Conservation (phyloP, 1,284 basidiomycete genomes). For the Leccinum brunneo-olivaceum region DNA sequence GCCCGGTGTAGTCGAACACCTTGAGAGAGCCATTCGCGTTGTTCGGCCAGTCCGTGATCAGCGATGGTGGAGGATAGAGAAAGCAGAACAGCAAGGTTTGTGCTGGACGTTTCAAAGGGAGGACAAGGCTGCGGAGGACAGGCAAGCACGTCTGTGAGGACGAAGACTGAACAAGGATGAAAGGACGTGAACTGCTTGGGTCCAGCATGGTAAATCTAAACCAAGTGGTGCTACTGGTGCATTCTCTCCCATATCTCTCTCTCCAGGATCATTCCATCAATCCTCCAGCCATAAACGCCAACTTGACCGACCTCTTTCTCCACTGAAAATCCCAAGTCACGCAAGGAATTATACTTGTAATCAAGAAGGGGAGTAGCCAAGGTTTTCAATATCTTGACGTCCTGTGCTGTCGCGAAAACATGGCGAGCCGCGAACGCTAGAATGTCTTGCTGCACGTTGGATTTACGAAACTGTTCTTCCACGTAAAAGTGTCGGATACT, state of each 20-base stretch:
- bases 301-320: conserved; percentile 38
- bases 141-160: conserved; percentile 56
- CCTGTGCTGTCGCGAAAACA: conserved; percentile 44
- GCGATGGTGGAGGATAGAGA: conserved; percentile 47
- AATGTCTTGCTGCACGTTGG: conserved; percentile 61
- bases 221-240: too few species aligned
- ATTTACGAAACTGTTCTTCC: conserved; percentile 53
- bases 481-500: conserved; percentile 75
- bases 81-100: conserved; percentile 52
- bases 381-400: conserved; percentile 41
- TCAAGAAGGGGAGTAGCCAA: conserved; percentile 44
- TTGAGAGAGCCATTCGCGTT: conserved; percentile 29
- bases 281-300: conserved; percentile 52
- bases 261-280: conserved; percentile 26
- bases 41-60: conserved; percentile 24
- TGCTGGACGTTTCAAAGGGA: conserved; percentile 22
- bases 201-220: too few species aligned
- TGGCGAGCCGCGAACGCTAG: conserved; percentile 51
- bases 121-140: conserved; percentile 42
- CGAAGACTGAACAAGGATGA: conserved; percentile 63
- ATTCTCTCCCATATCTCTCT: conserved; percentile 23
- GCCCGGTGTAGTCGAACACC: conserved; percentile 46
- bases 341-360: conserved; percentile 45
- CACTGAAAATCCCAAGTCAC: conserved; percentile 45
- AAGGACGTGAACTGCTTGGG: conserved; percentile 21